Base-by-base conservation (phyloP, 768 basidiomycete genomes). In the Trametes gibbosa region DNA sequence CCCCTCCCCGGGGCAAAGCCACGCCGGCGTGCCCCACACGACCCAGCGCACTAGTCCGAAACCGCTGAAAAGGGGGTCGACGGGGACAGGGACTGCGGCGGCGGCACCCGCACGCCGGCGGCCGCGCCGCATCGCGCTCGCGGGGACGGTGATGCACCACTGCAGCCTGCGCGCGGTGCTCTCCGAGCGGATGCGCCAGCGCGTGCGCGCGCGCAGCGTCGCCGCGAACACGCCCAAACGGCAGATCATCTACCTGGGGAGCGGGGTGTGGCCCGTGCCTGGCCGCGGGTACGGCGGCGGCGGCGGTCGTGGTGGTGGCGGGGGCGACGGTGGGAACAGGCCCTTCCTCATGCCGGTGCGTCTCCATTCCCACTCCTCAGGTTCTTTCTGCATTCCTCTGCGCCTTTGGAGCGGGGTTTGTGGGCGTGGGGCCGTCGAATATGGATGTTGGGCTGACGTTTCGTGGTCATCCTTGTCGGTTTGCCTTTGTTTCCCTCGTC, bases 141-240 rank as follows among this genome's bases (percentile, higher is more conserved):
- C 87, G 0, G 89, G 89, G 1, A 77, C 83, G 13, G 82, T 91
- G 53, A 87, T 87, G 59, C 88, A 90, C 70, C 86, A 89, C 55
- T 89, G 86, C 63, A 85, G 81, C 53, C 70, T 90, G 19, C 80
- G 85, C 3, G 87, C 89, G 0, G 74, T 81, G n/a, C 84, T 89
- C 69, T 83, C 79, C 51, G 80, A 81, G 37, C 79, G 73, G 17
- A 90, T 90, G 66, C 74, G 87, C 37, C 79, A 77, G 54, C 87
- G 89, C 67, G 86, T 92, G 81, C 77, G 80, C 58, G 85, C 87
- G 64, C 73, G 89, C 27, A 82, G 82, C 63, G 72, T 73, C 52
- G 84, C 83, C 56, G 86, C 85, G 50, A 87, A 87, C 64, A 89
- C 86, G 3, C 85, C 84, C 24, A 61, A 72, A 51, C 74, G 87